Conservation (phyloP, 2,329 filamentous ascomycete species). For the Fusarium sp. region DNA sequence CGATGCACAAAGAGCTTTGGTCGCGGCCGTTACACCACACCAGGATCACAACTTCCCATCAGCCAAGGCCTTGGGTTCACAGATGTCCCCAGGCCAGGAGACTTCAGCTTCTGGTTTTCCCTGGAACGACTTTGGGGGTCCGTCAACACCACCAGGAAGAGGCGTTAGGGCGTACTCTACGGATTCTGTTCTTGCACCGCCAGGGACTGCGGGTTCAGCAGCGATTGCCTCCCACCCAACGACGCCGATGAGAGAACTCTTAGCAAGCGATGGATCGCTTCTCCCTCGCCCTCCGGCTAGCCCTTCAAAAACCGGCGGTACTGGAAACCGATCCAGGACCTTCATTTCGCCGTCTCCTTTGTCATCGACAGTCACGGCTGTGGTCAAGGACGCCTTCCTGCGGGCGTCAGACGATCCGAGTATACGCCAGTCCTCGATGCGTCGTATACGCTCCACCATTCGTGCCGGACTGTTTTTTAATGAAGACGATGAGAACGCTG, state of each 20-base stretch:
- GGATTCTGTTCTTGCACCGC: conserved; percentile 52
- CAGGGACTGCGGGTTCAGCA: conserved; percentile 21
- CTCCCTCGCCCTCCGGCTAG: conserved; percentile 49
- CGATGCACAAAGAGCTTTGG: conserved; percentile 54
- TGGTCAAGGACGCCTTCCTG: conserved; percentile 68
- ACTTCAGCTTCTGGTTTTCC: conserved; percentile 59
- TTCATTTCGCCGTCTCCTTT: conserved; percentile 72
- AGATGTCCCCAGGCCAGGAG: conserved; percentile 53
- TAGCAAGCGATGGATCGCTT: conserved; percentile 46
- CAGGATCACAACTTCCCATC: conserved; percentile 55
- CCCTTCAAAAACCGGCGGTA: conserved; percentile 48
- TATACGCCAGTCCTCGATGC: conserved; percentile 59
- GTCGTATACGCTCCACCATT: conserved; percentile 64
- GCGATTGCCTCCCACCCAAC: conserved; percentile 50
- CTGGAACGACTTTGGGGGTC: conserved; percentile 57
- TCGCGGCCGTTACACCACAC: conserved; percentile 49
- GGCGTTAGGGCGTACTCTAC: conserved; percentile 56
- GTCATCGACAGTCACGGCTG: conserved; percentile 70
- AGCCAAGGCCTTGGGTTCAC: conserved; percentile 53
- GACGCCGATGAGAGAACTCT: conserved; percentile 52
- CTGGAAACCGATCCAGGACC: conserved; percentile 55
- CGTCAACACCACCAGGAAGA: conserved; percentile 50
- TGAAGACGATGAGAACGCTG: conserved; percentile 56
- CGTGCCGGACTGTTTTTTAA: conserved; percentile 68
- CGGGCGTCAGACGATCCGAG: conserved; percentile 59